Conservation (phyloP, 2,329 filamentous ascomycete species). For the Neurospora crassa region DNA sequence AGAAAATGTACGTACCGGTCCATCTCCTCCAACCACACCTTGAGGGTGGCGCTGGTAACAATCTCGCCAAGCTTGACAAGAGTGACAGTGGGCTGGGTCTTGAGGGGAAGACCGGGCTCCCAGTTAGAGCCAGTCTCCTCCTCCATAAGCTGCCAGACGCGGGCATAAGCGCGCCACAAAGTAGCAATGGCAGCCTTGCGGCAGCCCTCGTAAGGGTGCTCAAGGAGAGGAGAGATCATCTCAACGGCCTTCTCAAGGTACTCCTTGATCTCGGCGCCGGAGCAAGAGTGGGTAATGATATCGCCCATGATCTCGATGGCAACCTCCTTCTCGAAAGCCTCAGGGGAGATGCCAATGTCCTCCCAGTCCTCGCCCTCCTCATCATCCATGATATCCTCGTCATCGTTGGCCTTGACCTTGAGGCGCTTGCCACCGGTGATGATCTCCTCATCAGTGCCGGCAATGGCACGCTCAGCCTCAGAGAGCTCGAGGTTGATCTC, state of each 20-base stretch:
- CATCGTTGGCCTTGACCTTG: slow-evolving; percentile 56
- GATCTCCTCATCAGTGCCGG: slow-evolving; percentile 57
- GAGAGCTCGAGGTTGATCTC: slow-evolving; percentile 72
- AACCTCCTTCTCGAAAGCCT: slow-evolving; percentile 95
- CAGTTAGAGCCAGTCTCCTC: slow-evolving; percentile 72
- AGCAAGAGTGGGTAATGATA: slow-evolving; percentile 77
- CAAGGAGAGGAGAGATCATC: slow-evolving; percentile 67
- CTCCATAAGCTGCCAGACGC: slow-evolving; percentile 81
- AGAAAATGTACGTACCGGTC: slow-evolving; percentile 66
- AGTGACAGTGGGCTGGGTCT: slow-evolving; percentile 68
- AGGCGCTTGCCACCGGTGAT: slow-evolving; percentile 75
- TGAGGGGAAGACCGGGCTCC: slow-evolving; percentile 77
- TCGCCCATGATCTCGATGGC: slow-evolving; percentile 92
- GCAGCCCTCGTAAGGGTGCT: slow-evolving; percentile 88
- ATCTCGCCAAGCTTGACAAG: slow-evolving; percentile 79
- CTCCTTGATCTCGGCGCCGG: slow-evolving; percentile 59
- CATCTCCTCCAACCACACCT: slow-evolving; percentile 79
- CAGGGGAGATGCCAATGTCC: slow-evolving; percentile 78
- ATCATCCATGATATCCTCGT: slow-evolving; percentile 46
- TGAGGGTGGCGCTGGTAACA: slow-evolving; percentile 74
- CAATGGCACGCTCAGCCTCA: slow-evolving; percentile 62
- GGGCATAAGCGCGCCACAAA: slow-evolving; percentile 86
- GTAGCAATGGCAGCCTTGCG: slow-evolving; percentile 87
- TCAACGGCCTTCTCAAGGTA: slow-evolving; percentile 87
- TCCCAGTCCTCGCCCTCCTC: slow-evolving; percentile 64